A percentile compares a stretch with the other conserved stretches of the same genome.
Conservation (phyloP, 805 yeast genomes). For the Wickerhamiella domercqiae region DNA sequence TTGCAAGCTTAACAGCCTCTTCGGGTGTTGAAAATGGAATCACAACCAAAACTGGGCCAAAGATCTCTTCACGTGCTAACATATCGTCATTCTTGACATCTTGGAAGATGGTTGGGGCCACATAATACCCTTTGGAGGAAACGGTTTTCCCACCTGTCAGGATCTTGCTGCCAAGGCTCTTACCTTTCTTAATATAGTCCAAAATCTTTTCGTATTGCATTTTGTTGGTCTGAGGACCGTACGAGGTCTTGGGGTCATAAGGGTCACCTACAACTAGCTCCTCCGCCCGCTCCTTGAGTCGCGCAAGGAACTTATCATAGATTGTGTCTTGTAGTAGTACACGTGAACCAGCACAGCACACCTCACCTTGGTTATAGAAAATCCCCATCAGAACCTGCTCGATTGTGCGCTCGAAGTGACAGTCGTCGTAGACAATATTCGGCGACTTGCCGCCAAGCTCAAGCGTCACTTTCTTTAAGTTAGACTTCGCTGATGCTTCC, state of each 20-base stretch:
- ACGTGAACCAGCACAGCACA: constrained; percentile 91
- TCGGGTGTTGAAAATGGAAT: constrained; percentile 50
- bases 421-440: constrained; percentile 73
- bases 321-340: constrained; percentile 72
- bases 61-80: constrained; percentile 66
- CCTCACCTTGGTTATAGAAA: constrained; percentile 89
- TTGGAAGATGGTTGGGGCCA: constrained; percentile 68
- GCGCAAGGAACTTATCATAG: constrained; percentile 59
- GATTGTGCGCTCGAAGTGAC: constrained; percentile 62
- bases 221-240: constrained; percentile 86
- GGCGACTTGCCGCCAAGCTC: constrained; percentile 98
- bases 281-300: constrained; percentile 37
- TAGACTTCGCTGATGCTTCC: constrained; percentile 63
- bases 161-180: constrained; percentile 69
- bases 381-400: constrained; percentile 67
- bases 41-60: constrained; percentile 71
- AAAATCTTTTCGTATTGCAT: constrained; percentile 66
- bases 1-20: constrained; percentile 56
- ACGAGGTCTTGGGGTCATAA: constrained; percentile 59
- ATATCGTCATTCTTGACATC: constrained; percentile 55
- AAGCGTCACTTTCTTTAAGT: constrained; percentile 78
- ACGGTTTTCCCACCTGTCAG: constrained; percentile 71
- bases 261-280: constrained; percentile 64
- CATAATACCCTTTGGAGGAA: constrained; percentile 38
- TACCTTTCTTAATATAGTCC: constrained; percentile 60